These are phyloP conservation scores for Leishmania mexicana DNA, from an alignment of 208 protist genomes.

Conservation along the genomic window DNA sequence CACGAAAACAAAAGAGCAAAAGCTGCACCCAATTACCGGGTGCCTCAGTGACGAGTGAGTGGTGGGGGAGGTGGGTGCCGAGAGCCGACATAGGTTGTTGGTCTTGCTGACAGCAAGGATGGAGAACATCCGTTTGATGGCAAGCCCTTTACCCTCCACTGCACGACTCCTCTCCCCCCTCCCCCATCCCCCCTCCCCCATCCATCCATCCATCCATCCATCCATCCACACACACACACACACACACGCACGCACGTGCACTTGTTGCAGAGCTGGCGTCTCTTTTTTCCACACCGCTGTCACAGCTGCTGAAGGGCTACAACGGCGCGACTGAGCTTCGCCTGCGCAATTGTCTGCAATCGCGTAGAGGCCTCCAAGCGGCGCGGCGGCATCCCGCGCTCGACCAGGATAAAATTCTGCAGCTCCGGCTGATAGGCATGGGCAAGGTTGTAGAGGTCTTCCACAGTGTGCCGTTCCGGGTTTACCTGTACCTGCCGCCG, in stretches of 20 bases:
- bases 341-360: conserved; percentile 54
- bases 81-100: neutral
- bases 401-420: conserved; percentile 51
- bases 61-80: neutral
- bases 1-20: neutral
- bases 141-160: neutral
- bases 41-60: neutral
- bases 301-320: conserved; percentile 58
- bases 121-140: neutral
- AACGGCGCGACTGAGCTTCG: conserved; percentile 62
- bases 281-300: neutral
- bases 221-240: neutral
- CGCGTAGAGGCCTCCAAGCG: conserved; percentile 37
- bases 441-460: conserved; percentile 72
- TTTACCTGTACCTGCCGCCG: conserved; percentile 73
- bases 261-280: neutral
- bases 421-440: conserved; percentile 44
- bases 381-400: conserved; percentile 73
- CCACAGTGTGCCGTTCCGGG: conserved; percentile 71
- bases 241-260: neutral
- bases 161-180: neutral
- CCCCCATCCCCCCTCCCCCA: neutral
- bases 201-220: too few species aligned
- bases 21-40: neutral
- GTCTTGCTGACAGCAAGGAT: neutral